These are phyloP conservation scores for Fusarium verticillioides DNA, from an alignment of 2,329 filamentous ascomycete species.

Conservation along the genomic window DNA sequence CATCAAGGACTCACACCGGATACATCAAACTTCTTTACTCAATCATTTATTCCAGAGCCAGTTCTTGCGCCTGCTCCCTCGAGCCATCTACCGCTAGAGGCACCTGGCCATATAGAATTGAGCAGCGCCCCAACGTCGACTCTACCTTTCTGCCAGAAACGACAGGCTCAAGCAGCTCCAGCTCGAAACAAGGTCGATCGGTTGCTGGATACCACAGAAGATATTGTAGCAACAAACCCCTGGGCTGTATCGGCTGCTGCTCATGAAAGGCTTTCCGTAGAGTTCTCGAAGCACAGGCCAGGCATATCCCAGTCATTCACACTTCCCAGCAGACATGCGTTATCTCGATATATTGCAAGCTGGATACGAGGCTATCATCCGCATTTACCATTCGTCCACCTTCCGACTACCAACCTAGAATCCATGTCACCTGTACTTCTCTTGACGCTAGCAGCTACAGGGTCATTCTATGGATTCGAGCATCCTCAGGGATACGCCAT, in stretches of 20 bases:
- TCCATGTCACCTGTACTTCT: background rate
- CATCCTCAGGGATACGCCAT: background rate
- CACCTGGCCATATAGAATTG: background rate
- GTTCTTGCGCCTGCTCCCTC: background rate
- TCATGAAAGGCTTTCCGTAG: background rate
- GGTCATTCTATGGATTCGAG: background rate
- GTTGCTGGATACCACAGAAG: background rate
- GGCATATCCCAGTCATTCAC: background rate
- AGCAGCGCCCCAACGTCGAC: background rate
- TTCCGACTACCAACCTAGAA: conserved; percentile 1
- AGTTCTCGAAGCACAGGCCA: background rate
- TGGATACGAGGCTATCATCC: conserved; percentile 25
- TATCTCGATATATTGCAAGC: conserved; percentile 21
- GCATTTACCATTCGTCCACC: conserved; percentile 24
- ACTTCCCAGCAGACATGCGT: conserved; percentile 17
- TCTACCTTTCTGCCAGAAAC: background rate
- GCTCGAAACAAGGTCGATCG: background rate
- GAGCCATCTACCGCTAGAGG: background rate
- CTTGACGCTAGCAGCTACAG: background rate
- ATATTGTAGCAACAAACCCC: background rate
- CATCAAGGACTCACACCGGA: background rate
- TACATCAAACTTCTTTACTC: background rate
- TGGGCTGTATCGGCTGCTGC: background rate
- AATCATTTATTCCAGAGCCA: background rate
- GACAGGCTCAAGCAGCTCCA: background rate